Evolutionary conservation across 148 eudicot genomes (phyloP).

Genomic region (Camellia japonica): DNA sequence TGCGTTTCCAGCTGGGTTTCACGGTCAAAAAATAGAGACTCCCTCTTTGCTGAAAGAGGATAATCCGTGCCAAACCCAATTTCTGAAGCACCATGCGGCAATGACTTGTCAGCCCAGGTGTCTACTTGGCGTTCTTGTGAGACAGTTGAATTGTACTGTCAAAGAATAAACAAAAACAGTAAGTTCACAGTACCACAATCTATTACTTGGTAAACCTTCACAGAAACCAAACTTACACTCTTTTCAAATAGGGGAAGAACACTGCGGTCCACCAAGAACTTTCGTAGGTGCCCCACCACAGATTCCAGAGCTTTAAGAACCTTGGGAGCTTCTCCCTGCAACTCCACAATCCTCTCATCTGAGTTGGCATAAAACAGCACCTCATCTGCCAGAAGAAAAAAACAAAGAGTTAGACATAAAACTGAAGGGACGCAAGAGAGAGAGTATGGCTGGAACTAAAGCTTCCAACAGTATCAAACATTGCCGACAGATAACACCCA

Average conservation of each 20-base stretch:
- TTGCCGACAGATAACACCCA: neutral
- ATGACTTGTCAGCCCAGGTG: slow-evolving; percentile 48
- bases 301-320: slow-evolving; percentile 78
- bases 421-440: neutral
- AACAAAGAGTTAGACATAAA: neutral
- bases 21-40: slow-evolving; percentile 40
- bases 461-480: neutral
- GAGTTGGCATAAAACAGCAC: slow-evolving; percentile 57
- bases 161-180: neutral
- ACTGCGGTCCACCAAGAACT: slow-evolving; percentile 84
- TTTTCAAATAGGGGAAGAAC: slow-evolving; percentile 85
- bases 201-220: neutral
- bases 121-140: slow-evolving; percentile 47
- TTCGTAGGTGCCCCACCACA: slow-evolving; percentile 82
- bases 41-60: slow-evolving; percentile 37
- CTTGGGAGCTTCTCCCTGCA: slow-evolving; percentile 86
- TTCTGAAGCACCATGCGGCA: slow-evolving; percentile 23
- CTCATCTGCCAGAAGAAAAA: slow-evolving; percentile 48
- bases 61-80: slow-evolving; percentile 38
- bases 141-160: slow-evolving; percentile 32
- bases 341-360: slow-evolving; percentile 84
- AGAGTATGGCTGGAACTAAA: neutral
- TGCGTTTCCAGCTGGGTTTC: slow-evolving; percentile 43
- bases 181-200: slow-evolving; percentile 3
- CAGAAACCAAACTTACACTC: slow-evolving; percentile 46